Conservation (phyloP, 257 asterid species). For the Paraleonurus japonicus region DNA sequence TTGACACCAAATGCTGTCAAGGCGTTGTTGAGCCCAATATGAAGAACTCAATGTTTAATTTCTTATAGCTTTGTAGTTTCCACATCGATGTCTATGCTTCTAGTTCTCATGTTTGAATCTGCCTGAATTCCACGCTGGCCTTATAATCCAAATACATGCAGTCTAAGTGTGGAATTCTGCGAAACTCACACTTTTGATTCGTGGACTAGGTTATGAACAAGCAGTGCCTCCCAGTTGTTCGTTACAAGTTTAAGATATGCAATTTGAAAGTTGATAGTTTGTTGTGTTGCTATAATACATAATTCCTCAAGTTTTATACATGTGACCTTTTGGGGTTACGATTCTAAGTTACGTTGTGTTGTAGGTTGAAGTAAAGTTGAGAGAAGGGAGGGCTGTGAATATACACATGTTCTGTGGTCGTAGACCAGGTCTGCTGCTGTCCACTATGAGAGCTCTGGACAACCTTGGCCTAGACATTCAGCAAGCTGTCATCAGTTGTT, state of each 20-base stretch:
- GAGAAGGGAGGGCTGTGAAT: conserved; percentile 83
- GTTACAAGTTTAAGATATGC: neutral
- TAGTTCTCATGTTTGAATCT: conserved; percentile 1
- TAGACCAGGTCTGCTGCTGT: conserved; percentile 74
- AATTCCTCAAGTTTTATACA: neutral
- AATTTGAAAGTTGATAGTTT: neutral
- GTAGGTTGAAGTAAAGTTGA: conserved; percentile 75
- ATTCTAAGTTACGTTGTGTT: neutral
- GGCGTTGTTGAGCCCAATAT: no score
- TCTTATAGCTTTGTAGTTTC: neutral
- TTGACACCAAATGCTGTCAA: no score
- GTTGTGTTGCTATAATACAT: no score
- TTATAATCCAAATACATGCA: neutral
- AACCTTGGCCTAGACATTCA: conserved; percentile 85
- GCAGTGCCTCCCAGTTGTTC: neutral
- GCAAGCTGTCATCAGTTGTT: conserved; percentile 96
- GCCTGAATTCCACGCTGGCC: neutral
- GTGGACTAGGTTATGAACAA: neutral
- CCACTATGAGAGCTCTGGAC: conserved; percentile 83
- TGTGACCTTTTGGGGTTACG: neutral
- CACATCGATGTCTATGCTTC: neutral
- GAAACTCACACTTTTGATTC: neutral
- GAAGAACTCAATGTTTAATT: neutral
- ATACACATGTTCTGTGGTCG: conserved; percentile 89
- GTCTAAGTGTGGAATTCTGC: neutral